Conservation (phyloP, 306 rosid genomes). For the Quercus agrifolia region DNA sequence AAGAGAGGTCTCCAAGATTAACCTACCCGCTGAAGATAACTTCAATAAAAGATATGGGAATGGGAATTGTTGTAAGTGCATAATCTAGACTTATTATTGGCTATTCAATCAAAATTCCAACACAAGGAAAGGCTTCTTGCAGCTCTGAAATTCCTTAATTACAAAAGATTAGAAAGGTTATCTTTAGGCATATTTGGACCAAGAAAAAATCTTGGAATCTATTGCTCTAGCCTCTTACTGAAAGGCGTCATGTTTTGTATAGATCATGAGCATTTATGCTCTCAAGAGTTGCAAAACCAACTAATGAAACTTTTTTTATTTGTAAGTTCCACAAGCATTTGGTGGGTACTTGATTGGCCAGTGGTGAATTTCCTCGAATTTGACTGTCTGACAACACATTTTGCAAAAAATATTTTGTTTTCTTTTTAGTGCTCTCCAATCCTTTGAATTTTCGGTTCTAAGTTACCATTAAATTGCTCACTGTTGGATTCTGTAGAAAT, state of each 20-base stretch:
- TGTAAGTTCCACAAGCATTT: too few relatives aligned
- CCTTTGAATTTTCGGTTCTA: too few relatives aligned
- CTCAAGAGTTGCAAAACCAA: not conserved
- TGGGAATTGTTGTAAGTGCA: too few relatives aligned
- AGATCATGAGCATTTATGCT: not conserved
- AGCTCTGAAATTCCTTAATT: not conserved
- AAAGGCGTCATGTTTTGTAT: not conserved
- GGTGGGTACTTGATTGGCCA: not conserved
- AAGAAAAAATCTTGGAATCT: not conserved
- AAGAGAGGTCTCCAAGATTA: too few relatives aligned
- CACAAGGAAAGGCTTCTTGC: too few relatives aligned
- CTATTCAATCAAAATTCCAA: too few relatives aligned
- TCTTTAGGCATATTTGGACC: not conserved
- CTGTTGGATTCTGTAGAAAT: too few relatives aligned
- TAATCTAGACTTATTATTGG: too few relatives aligned
- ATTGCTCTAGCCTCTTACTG: not conserved
- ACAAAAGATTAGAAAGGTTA: not conserved
- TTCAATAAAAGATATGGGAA: too few relatives aligned
- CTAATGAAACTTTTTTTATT: too few relatives aligned
- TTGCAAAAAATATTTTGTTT: not conserved
- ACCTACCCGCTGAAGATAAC: too few relatives aligned
- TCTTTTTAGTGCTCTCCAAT: not conserved
- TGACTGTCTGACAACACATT: not conserved
- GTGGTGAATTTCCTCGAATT: not conserved
- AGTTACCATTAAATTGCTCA: too few relatives aligned